These are phyloP conservation scores for Theobroma cacao DNA, from an alignment of 345 rosid genomes.

Conservation along the genomic window DNA sequence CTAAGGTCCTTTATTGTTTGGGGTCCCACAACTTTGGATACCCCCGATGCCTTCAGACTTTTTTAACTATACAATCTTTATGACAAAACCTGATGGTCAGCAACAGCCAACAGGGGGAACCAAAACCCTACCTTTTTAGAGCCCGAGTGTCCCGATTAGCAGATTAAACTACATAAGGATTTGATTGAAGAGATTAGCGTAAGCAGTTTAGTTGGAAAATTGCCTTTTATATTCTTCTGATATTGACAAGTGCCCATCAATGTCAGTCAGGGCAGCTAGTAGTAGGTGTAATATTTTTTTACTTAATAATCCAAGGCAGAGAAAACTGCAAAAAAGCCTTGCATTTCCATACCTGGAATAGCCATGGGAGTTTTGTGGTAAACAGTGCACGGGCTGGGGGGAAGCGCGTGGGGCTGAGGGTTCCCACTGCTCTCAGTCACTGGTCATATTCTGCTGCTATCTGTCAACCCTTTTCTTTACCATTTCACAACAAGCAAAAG, in stretches of 20 bases:
- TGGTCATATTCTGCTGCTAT: not conserved
- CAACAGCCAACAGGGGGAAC: not conserved
- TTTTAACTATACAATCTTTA: constrained; percentile 12
- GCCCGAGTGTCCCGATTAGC: no score
- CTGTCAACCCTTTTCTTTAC: not conserved
- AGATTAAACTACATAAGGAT: no score
- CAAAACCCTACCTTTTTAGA: not conserved
- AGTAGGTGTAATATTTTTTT: not conserved
- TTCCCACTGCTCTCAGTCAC: not conserved
- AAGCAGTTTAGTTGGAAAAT: no score
- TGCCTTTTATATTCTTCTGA: not conserved
- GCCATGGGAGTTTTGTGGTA: not conserved
- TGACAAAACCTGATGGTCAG: constrained; percentile 9
- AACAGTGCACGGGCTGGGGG: not conserved
- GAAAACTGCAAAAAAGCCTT: not conserved
- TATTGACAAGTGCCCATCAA: constrained; percentile 20
- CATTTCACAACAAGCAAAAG: not conserved
- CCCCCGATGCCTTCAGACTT: constrained; percentile 2
- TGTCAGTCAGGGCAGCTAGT: not conserved
- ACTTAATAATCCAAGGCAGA: not conserved
- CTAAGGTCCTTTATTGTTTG: not conserved
- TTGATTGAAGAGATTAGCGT: no score
- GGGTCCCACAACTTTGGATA: constrained; percentile 32
- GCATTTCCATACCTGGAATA: not conserved
- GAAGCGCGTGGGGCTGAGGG: not conserved